phyloP scores from a whole-genome alignment of 352 stramenopile genomes.

The Globisporangium recalcitrans region DNA sequence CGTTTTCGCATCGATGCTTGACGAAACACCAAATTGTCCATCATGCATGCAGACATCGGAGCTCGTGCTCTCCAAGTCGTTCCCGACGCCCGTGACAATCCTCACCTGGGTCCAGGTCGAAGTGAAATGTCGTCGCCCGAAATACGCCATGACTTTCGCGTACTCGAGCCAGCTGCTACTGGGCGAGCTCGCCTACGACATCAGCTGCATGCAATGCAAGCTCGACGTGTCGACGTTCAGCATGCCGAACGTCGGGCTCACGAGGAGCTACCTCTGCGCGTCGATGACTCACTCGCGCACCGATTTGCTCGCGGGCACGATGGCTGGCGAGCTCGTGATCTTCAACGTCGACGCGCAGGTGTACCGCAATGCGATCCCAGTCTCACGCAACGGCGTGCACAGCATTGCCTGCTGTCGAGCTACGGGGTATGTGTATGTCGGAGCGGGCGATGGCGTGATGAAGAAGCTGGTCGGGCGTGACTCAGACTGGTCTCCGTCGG shows the following conservation, averaged over 20 bases:
- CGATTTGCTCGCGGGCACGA: constrained; percentile 58
- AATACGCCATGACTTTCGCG: constrained; percentile 63
- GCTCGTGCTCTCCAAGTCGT: constrained; percentile 61
- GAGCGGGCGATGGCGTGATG: constrained; percentile 80
- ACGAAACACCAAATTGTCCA: neutral
- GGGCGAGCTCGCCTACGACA: constrained; percentile 66
- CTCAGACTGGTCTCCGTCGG: constrained; percentile 83
- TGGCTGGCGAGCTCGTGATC: constrained; percentile 81
- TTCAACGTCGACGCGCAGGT: constrained; percentile 69
- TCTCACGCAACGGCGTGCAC: constrained; percentile 72
- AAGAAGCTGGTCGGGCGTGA: constrained; percentile 78
- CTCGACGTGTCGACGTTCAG: constrained; percentile 58
- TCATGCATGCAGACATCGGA: constrained; percentile 48
- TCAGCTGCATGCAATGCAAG: constrained; percentile 72
- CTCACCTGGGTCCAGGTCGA: constrained; percentile 66
- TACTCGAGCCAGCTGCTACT: constrained; percentile 60
- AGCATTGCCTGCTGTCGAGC: constrained; percentile 58
- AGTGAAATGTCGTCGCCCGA: constrained; percentile 60
- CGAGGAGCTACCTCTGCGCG: constrained; percentile 64
- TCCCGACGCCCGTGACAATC: constrained; percentile 55
- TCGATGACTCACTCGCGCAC: constrained; percentile 47
- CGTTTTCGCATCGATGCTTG: neutral
- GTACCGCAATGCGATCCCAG: constrained; percentile 56
- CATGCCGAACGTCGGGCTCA: constrained; percentile 70
- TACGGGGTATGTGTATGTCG: constrained; percentile 70